A percentile compares a stretch with the other conserved stretches of the same genome.
These are phyloP conservation scores for Amniculicola lignicola DNA, from an alignment of 495 filamentous ascomycete genomes.

Conservation along the genomic window DNA sequence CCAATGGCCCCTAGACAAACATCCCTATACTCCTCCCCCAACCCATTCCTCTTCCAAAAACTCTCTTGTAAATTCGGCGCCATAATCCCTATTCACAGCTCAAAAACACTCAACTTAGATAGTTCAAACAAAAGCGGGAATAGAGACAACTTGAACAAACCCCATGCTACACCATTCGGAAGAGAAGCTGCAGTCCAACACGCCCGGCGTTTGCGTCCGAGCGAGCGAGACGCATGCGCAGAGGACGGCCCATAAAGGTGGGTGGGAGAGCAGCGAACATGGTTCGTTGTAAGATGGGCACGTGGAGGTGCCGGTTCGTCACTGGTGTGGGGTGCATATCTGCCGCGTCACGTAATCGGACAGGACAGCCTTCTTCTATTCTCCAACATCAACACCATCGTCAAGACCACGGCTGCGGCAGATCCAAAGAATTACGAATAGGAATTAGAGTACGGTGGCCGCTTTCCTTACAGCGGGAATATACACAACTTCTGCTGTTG, in stretches of 20 bases:
- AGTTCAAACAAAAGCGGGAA: too few species aligned
- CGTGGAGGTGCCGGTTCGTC: slow-evolving; percentile 1
- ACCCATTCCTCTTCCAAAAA: slow-evolving; percentile 18
- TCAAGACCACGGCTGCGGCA: too few species aligned
- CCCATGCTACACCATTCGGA: neutral
- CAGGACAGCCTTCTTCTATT: too few species aligned
- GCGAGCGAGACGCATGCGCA: neutral
- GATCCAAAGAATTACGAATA: too few species aligned
- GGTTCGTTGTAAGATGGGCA: slow-evolving; percentile 12
- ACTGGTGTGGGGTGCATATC: slow-evolving; percentile 13
- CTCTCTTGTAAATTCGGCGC: slow-evolving; percentile 6
- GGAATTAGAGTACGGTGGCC: too few species aligned
- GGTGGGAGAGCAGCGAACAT: neutral
- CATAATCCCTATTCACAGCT: too few species aligned
- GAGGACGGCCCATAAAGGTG: neutral
- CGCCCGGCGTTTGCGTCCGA: neutral
- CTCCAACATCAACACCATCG: too few species aligned
- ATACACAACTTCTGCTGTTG: too few species aligned
- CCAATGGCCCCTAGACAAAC: slow-evolving; percentile 2
- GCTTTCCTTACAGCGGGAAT: too few species aligned
- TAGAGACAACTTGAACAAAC: neutral
- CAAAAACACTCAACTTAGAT: too few species aligned
- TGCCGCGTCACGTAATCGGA: slow-evolving; percentile 7
- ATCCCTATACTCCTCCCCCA: slow-evolving; percentile 4
- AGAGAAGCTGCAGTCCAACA: slow-evolving; percentile 3